Evolutionary conservation across 768 basidiomycete genomes (phyloP).

Genomic region (Rhodosporidiobolus odoratus): DNA sequence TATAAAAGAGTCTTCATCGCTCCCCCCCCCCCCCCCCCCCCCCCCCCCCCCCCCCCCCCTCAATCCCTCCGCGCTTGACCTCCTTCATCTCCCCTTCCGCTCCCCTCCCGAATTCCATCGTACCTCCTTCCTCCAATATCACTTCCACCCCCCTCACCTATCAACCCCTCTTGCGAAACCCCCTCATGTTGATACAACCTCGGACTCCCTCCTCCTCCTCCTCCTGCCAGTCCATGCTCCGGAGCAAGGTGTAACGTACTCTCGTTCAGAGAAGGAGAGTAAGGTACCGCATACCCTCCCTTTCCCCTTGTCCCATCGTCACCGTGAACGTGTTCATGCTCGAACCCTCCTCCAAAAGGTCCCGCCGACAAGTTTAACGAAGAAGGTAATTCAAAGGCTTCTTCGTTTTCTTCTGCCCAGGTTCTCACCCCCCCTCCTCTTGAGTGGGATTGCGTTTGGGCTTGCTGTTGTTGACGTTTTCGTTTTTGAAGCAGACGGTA

Average conservation of each 20-base stretch:
- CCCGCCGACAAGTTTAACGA: not conserved
- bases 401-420: slow-evolving; percentile 3
- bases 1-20: too few relatives aligned
- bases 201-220: not conserved
- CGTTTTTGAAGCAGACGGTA: slow-evolving; percentile 3
- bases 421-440: not conserved
- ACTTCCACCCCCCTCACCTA: not conserved
- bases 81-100: too few relatives aligned
- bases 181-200: slow-evolving; percentile 14
- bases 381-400: slow-evolving; percentile 34
- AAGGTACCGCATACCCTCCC: not conserved
- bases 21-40: too few relatives aligned
- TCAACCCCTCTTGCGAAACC: not conserved
- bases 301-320: too few relatives aligned
- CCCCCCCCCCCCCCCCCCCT: too few relatives aligned
- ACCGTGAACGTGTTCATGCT: too few relatives aligned
- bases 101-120: not conserved
- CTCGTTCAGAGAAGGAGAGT: not conserved
- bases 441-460: not conserved
- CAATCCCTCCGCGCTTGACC: too few relatives aligned
- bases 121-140: not conserved
- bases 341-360: not conserved
- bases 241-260: not conserved
- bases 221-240: not conserved
- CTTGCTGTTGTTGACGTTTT: not conserved